Conservation (phyloP, 108 stramenopile species). For the Pinguiococcus pyrenoidosus region DNA sequence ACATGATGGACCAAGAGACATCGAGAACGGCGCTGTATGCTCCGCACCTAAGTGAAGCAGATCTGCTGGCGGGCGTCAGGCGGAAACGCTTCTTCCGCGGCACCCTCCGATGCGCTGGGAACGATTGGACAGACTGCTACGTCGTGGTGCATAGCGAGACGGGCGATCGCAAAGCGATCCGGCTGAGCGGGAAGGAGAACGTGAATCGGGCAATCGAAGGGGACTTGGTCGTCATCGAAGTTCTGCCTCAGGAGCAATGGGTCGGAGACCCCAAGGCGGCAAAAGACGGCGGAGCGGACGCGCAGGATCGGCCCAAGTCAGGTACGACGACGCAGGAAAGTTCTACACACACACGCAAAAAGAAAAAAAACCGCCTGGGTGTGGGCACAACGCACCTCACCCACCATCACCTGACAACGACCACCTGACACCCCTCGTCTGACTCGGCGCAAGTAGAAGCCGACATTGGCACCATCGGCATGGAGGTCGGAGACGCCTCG, state of each 20-base stretch:
- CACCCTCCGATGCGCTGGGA: conserved; percentile 16
- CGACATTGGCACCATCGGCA: too few relatives aligned
- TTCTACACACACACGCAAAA: conserved; percentile 10
- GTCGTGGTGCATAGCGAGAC: conserved; percentile 22
- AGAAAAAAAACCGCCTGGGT: conserved; percentile 8
- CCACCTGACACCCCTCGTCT: not conserved
- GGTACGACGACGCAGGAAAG: conserved; percentile 12
- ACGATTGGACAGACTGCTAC: conserved; percentile 16
- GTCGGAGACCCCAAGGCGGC: not conserved
- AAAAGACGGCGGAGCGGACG: conserved; percentile 1
- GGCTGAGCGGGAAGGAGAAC: conserved; percentile 24
- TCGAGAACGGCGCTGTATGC: conserved; percentile 16
- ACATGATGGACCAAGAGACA: conserved; percentile 17
- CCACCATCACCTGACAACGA: not conserved
- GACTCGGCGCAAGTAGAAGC: conserved; percentile 5
- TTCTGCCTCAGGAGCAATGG: conserved; percentile 24
- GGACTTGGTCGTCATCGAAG: conserved; percentile 77
- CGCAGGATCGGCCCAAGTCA: not conserved
- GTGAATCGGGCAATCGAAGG: conserved; percentile 91
- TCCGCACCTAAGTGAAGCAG: conserved; percentile 21
- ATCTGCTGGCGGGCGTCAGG: not conserved
- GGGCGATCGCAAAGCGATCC: not conserved
- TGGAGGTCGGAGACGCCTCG: too few relatives aligned
- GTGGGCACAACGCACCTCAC: conserved; percentile 47
- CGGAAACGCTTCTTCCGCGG: conserved; percentile 16